Conservation (phyloP, 129 eudicot species). For the Sambucus nigra region DNA sequence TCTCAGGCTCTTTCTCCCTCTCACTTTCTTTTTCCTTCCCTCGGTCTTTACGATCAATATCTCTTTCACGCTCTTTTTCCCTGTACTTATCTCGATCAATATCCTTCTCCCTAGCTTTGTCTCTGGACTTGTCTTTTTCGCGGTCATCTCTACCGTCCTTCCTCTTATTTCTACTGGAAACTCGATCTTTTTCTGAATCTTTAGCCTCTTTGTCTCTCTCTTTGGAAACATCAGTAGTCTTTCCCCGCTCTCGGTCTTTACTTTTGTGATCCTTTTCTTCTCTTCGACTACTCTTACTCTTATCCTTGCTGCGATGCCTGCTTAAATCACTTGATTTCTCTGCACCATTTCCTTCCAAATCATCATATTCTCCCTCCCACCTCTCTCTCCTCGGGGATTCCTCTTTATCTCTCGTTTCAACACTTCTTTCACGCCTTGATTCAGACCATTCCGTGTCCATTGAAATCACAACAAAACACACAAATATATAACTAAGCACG, state of each 20-base stretch:
- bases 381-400: conserved; percentile 43
- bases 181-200: conserved; percentile 35
- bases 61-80: conserved; percentile 32
- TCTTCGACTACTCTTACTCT: conserved; percentile 58
- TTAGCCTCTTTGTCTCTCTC: conserved; percentile 51
- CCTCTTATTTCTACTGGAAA: conserved; percentile 38
- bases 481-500: neutral
- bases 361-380: conserved; percentile 48
- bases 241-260: conserved; percentile 56
- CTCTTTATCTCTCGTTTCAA: conserved; percentile 35
- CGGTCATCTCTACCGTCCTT: conserved; percentile 65
- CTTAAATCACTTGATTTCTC: conserved; percentile 40
- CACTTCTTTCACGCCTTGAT: conserved; percentile 42
- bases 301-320: conserved; percentile 71
- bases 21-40: conserved; percentile 42
- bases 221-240: conserved; percentile 31
- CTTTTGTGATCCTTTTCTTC: conserved; percentile 60
- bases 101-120: conserved; percentile 50
- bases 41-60: conserved; percentile 26
- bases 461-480: neutral
- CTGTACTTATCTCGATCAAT: conserved; percentile 42
- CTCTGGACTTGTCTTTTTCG: conserved; percentile 48
- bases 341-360: conserved; percentile 32
- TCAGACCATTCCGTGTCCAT: conserved; percentile 32
- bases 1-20: conserved; percentile 28